phyloP scores from a whole-genome alignment of 2,329 filamentous ascomycete genomes.

The Diaporthe sp. region DNA sequence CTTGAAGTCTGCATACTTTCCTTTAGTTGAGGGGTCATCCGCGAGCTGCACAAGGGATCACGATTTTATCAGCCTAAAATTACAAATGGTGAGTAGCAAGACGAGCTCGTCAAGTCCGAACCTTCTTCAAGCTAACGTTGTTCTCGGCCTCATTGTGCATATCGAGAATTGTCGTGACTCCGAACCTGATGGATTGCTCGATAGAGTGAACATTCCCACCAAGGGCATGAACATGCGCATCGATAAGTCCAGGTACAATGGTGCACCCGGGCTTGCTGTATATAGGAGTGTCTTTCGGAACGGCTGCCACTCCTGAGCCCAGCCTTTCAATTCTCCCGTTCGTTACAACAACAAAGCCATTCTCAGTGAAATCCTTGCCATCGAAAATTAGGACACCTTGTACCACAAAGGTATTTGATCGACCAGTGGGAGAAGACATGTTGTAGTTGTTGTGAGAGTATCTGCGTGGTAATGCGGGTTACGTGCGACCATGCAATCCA shows the following conservation, averaged over 20 bases:
- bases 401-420: neutral
- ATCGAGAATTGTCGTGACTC: slow-evolving; percentile 4
- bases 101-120: neutral
- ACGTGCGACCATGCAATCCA: too few species aligned
- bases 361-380: neutral
- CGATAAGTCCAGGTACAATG: neutral
- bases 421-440: neutral
- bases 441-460: neutral
- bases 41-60: neutral
- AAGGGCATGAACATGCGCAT: slow-evolving; percentile 19
- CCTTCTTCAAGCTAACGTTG: slow-evolving; percentile 1
- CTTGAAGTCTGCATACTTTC: slow-evolving; percentile 19
- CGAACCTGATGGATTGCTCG: slow-evolving; percentile 11
- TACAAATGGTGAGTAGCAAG: neutral
- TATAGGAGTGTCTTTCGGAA: neutral
- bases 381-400: neutral
- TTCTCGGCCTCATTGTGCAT: slow-evolving; percentile 11
- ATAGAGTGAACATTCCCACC: neutral
- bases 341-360: neutral
- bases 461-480: neutral
- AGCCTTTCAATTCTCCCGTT: slow-evolving; percentile 1
- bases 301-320: neutral
- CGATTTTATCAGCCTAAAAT: neutral
- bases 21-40: neutral
- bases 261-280: slow-evolving; percentile 15